Percentiles rank a stretch among this genome's conserved stretches.
Evolutionary conservation across 2,329 filamentous ascomycete genomes (phyloP).

Genomic region (Fusarium stilboides): DNA sequence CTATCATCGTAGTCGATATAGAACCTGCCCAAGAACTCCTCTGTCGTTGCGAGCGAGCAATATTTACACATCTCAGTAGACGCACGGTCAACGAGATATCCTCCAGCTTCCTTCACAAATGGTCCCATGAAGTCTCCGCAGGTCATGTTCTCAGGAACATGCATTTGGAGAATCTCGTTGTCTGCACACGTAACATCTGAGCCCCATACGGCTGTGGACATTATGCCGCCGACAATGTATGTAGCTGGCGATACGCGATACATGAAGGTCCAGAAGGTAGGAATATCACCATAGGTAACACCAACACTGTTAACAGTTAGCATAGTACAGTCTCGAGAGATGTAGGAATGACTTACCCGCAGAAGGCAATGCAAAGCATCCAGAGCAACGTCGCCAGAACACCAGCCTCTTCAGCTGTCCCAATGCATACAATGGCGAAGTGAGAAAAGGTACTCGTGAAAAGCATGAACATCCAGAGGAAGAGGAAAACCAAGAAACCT

Average conservation of each 20-base stretch:
- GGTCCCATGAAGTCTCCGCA: slow-evolving; percentile 66
- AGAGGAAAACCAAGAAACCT: slow-evolving; percentile 48
- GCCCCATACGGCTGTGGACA: slow-evolving; percentile 54
- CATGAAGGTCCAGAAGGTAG: slow-evolving; percentile 81
- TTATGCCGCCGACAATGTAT: slow-evolving; percentile 75
- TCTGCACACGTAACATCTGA: slow-evolving; percentile 44
- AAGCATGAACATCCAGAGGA: slow-evolving; percentile 48
- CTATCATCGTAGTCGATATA: slow-evolving; percentile 63
- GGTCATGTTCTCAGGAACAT: slow-evolving; percentile 64
- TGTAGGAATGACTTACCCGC: slow-evolving; percentile 53
- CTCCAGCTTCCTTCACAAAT: slow-evolving; percentile 63
- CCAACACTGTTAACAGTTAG: slow-evolving; percentile 65
- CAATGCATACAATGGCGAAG: slow-evolving; percentile 45
- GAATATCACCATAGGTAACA: slow-evolving; percentile 68
- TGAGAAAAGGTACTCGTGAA: slow-evolving; percentile 50
- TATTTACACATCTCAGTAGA: slow-evolving; percentile 63
- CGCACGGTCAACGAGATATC: slow-evolving; percentile 61
- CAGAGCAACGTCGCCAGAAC: slow-evolving; percentile 58
- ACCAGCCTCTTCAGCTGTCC: slow-evolving; percentile 44
- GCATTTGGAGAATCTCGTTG: slow-evolving; percentile 68
- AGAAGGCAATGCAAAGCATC: slow-evolving; percentile 49
- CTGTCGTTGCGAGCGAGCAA: slow-evolving; percentile 56
- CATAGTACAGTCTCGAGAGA: slow-evolving; percentile 13
- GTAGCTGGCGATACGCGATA: slow-evolving; percentile 78
- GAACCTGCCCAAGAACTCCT: slow-evolving; percentile 57